phyloP scores from a whole-genome alignment of 2,329 filamentous ascomycete genomes.

The Calonectria hawksworthii region DNA sequence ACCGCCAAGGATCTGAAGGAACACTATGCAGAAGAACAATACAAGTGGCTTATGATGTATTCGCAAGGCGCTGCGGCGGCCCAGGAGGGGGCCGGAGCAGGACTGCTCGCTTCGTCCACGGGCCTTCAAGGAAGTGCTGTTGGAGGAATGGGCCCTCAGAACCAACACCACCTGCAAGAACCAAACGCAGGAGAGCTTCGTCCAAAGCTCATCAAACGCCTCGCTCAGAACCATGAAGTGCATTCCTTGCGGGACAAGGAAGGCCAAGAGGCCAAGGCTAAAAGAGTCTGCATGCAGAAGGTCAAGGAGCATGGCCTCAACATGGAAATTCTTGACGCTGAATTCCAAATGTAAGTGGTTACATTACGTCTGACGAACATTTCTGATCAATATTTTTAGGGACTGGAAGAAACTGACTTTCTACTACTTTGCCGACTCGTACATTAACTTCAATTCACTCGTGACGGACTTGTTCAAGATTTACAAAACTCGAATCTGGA shows the following conservation, averaged over 20 bases:
- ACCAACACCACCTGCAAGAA: conserved; percentile 80
- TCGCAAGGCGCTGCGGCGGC: conserved; percentile 80
- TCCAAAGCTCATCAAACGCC: conserved; percentile 95
- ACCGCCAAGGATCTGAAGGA: conserved; percentile 91
- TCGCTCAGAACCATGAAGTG: conserved; percentile 93
- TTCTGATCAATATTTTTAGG: conserved; percentile 63
- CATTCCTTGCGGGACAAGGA: conserved; percentile 93
- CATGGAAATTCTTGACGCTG: conserved; percentile 98
- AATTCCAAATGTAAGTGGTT: conserved; percentile 92
- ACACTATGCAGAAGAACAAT: conserved; percentile 94
- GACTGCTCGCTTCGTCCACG: conserved; percentile 74
- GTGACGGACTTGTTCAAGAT: conserved; percentile 99
- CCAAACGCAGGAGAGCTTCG: conserved; percentile 83
- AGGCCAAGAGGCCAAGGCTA: conserved; percentile 96
- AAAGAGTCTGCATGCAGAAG: conserved; percentile 96
- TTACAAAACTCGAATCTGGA: conserved; percentile 99
- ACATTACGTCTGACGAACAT: not conserved
- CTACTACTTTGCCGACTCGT: conserved; percentile 98
- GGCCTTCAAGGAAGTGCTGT: conserved; percentile 78
- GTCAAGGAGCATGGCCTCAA: conserved; percentile 94
- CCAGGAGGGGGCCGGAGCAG: conserved; percentile 72
- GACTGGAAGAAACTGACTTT: conserved; percentile 99
- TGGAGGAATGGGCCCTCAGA: conserved; percentile 83
- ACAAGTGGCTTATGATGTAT: conserved; percentile 99
- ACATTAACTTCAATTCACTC: conserved; percentile 99